Percentiles rank a stretch among this genome's conserved stretches.
Evolutionary conservation across 805 yeast genomes (phyloP).

Genomic region (Vanderwaltozyma polyspora): DNA sequence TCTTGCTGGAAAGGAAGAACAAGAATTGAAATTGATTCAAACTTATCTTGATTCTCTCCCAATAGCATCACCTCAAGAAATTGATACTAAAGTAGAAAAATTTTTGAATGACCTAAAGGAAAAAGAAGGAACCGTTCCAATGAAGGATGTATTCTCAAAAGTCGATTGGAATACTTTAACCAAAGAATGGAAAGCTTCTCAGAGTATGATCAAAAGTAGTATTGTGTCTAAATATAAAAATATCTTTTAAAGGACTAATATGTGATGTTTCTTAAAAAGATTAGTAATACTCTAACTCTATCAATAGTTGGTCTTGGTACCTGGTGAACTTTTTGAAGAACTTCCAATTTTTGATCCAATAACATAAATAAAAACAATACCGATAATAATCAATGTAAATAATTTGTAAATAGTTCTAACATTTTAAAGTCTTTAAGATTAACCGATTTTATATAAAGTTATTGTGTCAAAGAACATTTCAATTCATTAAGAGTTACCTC

Average conservation of each 20-base stretch:
- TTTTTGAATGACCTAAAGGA: slow-evolving; percentile 16
- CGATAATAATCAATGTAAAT: too few relatives aligned
- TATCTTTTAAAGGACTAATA: slow-evolving; percentile 7
- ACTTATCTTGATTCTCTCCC: slow-evolving; percentile 33
- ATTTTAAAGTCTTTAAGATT: too few relatives aligned
- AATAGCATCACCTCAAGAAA: slow-evolving; percentile 37
- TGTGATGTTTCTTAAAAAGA: too few relatives aligned
- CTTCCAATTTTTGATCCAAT: too few relatives aligned
- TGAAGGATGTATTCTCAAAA: slow-evolving; percentile 25
- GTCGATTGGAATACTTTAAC: slow-evolving; percentile 26
- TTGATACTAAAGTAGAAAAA: slow-evolving; percentile 26
- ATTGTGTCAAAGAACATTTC: too few relatives aligned
- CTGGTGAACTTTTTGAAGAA: too few relatives aligned
- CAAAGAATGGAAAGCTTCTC: slow-evolving; percentile 30
- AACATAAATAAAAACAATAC: too few relatives aligned
- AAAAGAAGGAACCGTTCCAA: slow-evolving; percentile 17
- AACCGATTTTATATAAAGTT: too few relatives aligned
- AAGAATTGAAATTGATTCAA: slow-evolving; percentile 35
- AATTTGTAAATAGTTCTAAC: too few relatives aligned
- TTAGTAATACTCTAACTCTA: too few relatives aligned
- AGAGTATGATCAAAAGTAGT: slow-evolving; percentile 22
- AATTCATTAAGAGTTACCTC: too few relatives aligned
- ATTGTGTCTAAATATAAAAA: slow-evolving; percentile 21
- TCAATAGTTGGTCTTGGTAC: too few relatives aligned
- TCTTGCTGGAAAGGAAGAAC: slow-evolving; percentile 40